Evolutionary conservation across 2,329 filamentous ascomycete genomes (phyloP).

Genomic region (Fusarium sp.): DNA sequence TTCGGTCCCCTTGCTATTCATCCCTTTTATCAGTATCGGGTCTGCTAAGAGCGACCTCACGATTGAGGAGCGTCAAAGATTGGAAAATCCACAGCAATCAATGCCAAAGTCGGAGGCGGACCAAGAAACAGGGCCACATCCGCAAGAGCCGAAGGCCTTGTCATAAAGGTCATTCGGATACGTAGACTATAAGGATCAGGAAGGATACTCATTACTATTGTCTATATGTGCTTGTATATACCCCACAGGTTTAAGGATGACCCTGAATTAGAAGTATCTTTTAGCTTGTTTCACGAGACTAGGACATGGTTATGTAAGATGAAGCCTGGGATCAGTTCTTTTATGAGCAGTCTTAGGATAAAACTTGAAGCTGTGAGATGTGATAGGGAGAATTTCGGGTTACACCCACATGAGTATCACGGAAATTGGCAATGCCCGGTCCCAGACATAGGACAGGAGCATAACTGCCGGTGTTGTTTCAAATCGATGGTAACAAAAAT

Average conservation of each 20-base stretch:
- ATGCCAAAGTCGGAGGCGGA: slow-evolving; percentile 21
- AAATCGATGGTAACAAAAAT: slow-evolving; percentile 10
- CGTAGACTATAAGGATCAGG: slow-evolving; percentile 7
- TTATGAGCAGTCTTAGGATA: no score
- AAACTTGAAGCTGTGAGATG: no score
- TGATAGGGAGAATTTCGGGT: no score
- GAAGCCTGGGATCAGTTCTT: no score
- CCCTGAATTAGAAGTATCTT: background rate
- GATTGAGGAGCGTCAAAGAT: slow-evolving; percentile 43
- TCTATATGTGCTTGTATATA: background rate
- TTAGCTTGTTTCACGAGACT: background rate
- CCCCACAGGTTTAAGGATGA: background rate
- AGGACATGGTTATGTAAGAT: no score
- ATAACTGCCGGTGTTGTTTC: slow-evolving; percentile 18
- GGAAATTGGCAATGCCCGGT: slow-evolving; percentile 10
- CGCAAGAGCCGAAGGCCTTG: slow-evolving; percentile 23
- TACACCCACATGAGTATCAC: background rate
- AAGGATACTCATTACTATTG: background rate
- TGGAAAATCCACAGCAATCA: slow-evolving; percentile 32
- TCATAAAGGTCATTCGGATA: slow-evolving; percentile 18
- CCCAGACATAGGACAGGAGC: background rate
- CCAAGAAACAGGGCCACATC: slow-evolving; percentile 16
- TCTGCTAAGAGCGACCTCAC: slow-evolving; percentile 49
- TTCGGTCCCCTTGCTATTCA: slow-evolving; percentile 36
- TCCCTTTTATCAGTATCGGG: slow-evolving; percentile 45